phyloP scores from a whole-genome alignment of 768 basidiomycete genomes.

The Tubosaeta sp. region DNA sequence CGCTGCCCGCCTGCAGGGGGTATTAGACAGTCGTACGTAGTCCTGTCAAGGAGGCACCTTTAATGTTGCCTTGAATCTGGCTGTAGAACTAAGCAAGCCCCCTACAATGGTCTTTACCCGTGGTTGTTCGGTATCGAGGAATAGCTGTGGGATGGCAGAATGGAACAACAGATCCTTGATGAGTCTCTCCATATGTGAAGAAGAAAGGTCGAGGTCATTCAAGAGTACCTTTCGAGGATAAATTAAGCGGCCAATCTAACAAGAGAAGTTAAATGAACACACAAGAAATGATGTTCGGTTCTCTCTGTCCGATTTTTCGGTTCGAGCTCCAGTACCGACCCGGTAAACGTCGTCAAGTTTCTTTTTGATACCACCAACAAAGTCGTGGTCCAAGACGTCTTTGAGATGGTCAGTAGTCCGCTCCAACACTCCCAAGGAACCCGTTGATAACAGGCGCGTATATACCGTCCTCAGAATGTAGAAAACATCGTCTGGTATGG shows the following conservation, averaged over 20 bases:
- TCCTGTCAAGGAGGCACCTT: conserved; percentile 47
- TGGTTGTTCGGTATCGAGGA: conserved; percentile 52
- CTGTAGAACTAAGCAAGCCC: conserved; percentile 49
- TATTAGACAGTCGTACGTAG: conserved; percentile 1
- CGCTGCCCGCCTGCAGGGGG: conserved; percentile 63
- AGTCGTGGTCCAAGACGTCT: conserved; percentile 80
- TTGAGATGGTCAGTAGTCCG: conserved; percentile 58
- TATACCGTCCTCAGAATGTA: conserved; percentile 89
- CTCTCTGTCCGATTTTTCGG: conserved; percentile 79
- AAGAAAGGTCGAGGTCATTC: conserved; percentile 93
- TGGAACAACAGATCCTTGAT: conserved; percentile 58
- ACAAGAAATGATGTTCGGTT: conserved; percentile 80
- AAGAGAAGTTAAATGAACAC: conserved; percentile 28
- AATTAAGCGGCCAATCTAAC: neutral
- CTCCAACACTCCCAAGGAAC: conserved; percentile 56
- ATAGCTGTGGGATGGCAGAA: conserved; percentile 60
- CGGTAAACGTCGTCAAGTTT: conserved; percentile 90
- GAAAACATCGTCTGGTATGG: conserved; percentile 90
- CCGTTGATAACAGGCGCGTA: conserved; percentile 72
- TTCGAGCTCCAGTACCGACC: conserved; percentile 45
- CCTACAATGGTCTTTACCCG: conserved; percentile 45
- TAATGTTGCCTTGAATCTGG: conserved; percentile 67
- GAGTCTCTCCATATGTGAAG: conserved; percentile 83
- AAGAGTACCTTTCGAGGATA: conserved; percentile 59
- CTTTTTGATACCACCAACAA: conserved; percentile 71